Conservation (phyloP, 805 yeast genomes). For the Ogataea methanolica region DNA sequence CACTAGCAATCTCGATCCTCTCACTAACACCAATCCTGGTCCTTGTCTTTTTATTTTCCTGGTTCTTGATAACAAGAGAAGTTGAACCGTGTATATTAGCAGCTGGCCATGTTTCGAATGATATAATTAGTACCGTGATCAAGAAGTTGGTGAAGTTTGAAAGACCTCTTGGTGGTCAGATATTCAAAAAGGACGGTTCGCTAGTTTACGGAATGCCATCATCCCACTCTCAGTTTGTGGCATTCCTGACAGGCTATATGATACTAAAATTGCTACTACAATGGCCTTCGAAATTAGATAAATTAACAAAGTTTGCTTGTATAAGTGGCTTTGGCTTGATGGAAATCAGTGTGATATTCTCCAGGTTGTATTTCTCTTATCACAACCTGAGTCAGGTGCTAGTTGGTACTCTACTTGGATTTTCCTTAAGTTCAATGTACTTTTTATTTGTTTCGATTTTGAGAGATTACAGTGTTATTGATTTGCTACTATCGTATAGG, state of each 20-base stretch:
- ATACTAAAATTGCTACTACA: slow-evolving; percentile 38
- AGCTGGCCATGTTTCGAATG: slow-evolving; percentile 80
- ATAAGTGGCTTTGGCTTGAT: slow-evolving; percentile 24
- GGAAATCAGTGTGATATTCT: slow-evolving; percentile 48
- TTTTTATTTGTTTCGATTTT: slow-evolving; percentile 46
- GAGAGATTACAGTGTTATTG: slow-evolving; percentile 65
- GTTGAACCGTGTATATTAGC: slow-evolving; percentile 80
- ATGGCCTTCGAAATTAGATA: slow-evolving; percentile 35
- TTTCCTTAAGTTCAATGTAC: slow-evolving; percentile 48
- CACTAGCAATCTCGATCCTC: slow-evolving; percentile 61
- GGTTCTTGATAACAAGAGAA: slow-evolving; percentile 81
- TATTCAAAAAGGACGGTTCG: slow-evolving; percentile 26
- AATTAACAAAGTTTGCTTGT: slow-evolving; percentile 27
- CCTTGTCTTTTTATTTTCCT: slow-evolving; percentile 73
- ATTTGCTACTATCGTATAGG: slow-evolving; percentile 59
- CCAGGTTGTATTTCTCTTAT: slow-evolving; percentile 75
- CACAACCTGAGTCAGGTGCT: slow-evolving; percentile 71
- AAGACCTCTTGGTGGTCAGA: slow-evolving; percentile 55
- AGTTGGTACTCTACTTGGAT: slow-evolving; percentile 68
- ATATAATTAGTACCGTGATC: slow-evolving; percentile 61
- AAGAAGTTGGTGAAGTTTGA: slow-evolving; percentile 65
- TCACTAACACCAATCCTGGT: slow-evolving; percentile 79
- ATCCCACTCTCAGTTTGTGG: slow-evolving; percentile 96
- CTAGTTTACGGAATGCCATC: slow-evolving; percentile 90
- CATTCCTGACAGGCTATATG: slow-evolving; percentile 64